Evolutionary conservation across 495 filamentous ascomycete species (phyloP).

Genomic region (Aspergillus hancockii): DNA sequence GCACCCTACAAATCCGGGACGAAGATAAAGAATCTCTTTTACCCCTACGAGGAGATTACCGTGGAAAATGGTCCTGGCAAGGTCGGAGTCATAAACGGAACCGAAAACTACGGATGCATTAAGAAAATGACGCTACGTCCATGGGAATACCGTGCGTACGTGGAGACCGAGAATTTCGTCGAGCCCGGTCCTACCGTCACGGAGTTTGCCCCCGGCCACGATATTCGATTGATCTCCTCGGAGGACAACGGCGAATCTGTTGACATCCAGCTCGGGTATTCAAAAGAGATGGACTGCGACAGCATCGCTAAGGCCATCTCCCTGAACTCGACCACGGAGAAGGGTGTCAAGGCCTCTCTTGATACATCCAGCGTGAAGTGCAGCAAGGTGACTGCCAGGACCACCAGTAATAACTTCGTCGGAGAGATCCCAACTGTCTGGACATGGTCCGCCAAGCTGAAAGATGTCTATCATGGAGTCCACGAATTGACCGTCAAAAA

Average conservation of each 20-base stretch:
- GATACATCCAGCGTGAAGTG: slow-evolving; percentile 47
- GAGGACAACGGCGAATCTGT: slow-evolving; percentile 46
- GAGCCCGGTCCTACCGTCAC: slow-evolving; percentile 64
- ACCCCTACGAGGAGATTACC: slow-evolving; percentile 58
- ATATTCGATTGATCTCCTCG: slow-evolving; percentile 55
- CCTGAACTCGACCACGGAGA: slow-evolving; percentile 55
- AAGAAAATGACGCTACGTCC: slow-evolving; percentile 51
- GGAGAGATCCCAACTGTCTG: slow-evolving; percentile 58
- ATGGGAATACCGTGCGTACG: slow-evolving; percentile 65
- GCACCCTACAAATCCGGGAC: slow-evolving; percentile 58
- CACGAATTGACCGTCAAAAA: slow-evolving; percentile 63
- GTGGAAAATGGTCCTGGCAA: slow-evolving; percentile 40
- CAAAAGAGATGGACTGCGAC: slow-evolving; percentile 63
- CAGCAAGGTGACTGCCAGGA: slow-evolving; percentile 21
- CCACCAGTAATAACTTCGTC: slow-evolving; percentile 29
- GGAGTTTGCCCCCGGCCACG: slow-evolving; percentile 64
- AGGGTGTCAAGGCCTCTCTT: slow-evolving; percentile 39
- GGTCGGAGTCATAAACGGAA: slow-evolving; percentile 46
- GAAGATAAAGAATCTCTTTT: slow-evolving; percentile 66
- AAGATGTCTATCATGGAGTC: slow-evolving; percentile 64
- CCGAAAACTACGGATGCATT: slow-evolving; percentile 57
- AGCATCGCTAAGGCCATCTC: slow-evolving; percentile 49
- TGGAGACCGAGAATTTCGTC: slow-evolving; percentile 52
- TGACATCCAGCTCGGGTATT: slow-evolving; percentile 55
- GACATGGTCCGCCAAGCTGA: slow-evolving; percentile 53